Evolutionary conservation across 495 filamentous ascomycete species (phyloP).

Genomic region (Podospora pseudoanserina): DNA sequence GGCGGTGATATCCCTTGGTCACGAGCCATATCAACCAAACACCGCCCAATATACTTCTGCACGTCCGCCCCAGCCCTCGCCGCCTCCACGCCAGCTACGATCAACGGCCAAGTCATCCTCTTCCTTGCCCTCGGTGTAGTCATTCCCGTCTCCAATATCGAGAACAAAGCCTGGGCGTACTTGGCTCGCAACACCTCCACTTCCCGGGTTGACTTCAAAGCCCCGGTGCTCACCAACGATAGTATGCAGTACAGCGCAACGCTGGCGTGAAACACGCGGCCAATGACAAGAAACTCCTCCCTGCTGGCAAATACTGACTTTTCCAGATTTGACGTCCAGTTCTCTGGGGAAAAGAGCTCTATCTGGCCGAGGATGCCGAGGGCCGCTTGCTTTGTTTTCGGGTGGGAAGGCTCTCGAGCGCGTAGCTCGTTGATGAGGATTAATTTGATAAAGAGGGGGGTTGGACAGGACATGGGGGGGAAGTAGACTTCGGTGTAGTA

Average conservation of each 20-base stretch:
- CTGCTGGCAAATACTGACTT: conserved; percentile 2
- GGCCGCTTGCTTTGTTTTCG: conserved; percentile 15
- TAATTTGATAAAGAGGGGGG: conserved; percentile 22
- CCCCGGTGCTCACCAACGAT: conserved; percentile 26
- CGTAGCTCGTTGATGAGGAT: conserved; percentile 33
- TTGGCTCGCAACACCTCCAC: conserved; percentile 1
- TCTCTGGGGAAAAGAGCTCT: conserved; percentile 24
- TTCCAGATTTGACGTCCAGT: conserved; percentile 24
- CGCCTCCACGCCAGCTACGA: conserved; percentile 35
- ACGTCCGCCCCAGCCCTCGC: conserved; percentile 16
- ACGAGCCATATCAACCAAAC: conserved; percentile 23
- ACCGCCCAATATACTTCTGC: conserved; percentile 24
- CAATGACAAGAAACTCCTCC: conserved; percentile 29
- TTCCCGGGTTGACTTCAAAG: not conserved
- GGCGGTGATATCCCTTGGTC: conserved; percentile 27
- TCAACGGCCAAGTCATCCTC: conserved; percentile 32
- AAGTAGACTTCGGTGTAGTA: conserved; percentile 20
- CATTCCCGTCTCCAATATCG: conserved; percentile 21
- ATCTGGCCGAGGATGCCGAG: conserved; percentile 21
- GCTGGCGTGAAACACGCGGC: conserved; percentile 24
- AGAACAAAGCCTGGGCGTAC: conserved; percentile 13
- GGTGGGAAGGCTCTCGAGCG: not conserved
- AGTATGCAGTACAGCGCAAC: conserved; percentile 35
- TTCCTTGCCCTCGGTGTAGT: conserved; percentile 5
- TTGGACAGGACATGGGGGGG: conserved; percentile 23